Conservation (phyloP, 2,329 filamentous ascomycete species). For the Chaetomium olivaceum region DNA sequence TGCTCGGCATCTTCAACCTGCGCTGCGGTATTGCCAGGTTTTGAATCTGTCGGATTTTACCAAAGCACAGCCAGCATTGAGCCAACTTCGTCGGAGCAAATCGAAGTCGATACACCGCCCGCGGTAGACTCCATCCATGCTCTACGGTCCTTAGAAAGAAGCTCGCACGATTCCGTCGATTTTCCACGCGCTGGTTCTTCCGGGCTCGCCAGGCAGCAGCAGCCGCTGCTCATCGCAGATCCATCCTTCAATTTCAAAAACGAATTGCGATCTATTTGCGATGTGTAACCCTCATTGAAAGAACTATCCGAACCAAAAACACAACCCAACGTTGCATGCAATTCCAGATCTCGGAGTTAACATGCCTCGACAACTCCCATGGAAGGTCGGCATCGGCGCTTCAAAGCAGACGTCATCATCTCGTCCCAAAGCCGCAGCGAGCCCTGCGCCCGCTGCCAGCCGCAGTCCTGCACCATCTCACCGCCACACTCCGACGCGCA, state of each 20-base stretch:
- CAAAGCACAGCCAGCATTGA: no score
- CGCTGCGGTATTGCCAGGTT: no score
- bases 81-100: no score
- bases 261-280: no score
- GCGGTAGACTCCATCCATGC: background rate
- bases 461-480: constrained; percentile 23
- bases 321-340: background rate
- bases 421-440: constrained; percentile 9
- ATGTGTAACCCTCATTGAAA: background rate
- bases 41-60: no score
- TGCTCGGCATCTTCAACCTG: no score
- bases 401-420: constrained; percentile 9
- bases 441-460: constrained; percentile 12
- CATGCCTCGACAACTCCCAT: constrained; percentile 33
- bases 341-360: background rate
- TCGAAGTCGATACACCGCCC: background rate
- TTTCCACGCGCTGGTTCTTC: background rate
- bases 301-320: background rate
- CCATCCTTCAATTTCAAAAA: background rate
- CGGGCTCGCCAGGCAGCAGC: background rate
- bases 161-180: background rate
- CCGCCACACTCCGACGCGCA: constrained; percentile 8
- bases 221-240: background rate
- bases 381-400: constrained; percentile 24
- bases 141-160: background rate